Conservation (phyloP, 2,329 filamentous ascomycete species). For the Phaeosphaeriaceae sp. region DNA sequence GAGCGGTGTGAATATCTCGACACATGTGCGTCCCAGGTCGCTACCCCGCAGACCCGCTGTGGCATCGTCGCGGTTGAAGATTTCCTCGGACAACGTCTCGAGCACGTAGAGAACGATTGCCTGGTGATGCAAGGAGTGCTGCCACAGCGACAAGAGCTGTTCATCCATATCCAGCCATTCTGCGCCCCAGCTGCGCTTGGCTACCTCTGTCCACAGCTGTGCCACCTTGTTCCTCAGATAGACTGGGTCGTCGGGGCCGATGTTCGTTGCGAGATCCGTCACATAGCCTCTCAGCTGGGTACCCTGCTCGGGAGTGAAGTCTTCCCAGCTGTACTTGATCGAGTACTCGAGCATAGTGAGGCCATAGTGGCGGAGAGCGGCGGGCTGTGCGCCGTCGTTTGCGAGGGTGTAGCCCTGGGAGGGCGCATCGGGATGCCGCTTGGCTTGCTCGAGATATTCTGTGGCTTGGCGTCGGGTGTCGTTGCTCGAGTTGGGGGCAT, state of each 20-base stretch:
- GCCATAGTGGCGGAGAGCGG: slow-evolving; percentile 90
- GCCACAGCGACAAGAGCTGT: slow-evolving; percentile 82
- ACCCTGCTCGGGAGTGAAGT: slow-evolving; percentile 73
- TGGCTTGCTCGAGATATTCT: slow-evolving; percentile 83
- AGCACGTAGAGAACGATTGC: slow-evolving; percentile 87
- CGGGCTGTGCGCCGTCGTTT: slow-evolving; percentile 74
- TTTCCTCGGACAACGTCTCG: slow-evolving; percentile 91
- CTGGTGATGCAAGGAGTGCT: slow-evolving; percentile 69
- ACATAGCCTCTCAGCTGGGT: slow-evolving; percentile 76
- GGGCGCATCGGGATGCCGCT: slow-evolving; percentile 78
- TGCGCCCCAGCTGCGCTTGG: slow-evolving; percentile 89
- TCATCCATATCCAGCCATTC: slow-evolving; percentile 97
- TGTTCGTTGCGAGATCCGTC: slow-evolving; percentile 75
- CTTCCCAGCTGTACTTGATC: slow-evolving; percentile 83
- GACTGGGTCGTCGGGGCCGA: slow-evolving; percentile 74
- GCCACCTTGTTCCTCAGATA: slow-evolving; percentile 94
- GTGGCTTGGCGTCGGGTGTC: slow-evolving; percentile 82
- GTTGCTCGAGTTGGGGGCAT: slow-evolving; percentile 82
- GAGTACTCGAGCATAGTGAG: slow-evolving; percentile 90
- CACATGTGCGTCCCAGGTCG: slow-evolving; percentile 84
- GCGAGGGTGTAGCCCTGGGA: slow-evolving; percentile 86
- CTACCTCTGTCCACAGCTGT: slow-evolving; percentile 92
- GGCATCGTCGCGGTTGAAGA: slow-evolving; percentile 89
- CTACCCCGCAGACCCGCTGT: slow-evolving; percentile 83
- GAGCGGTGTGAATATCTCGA: slow-evolving; percentile 90